phyloP scores from a whole-genome alignment of 257 asterid genomes.

The Rubia yunnanensis region DNA sequence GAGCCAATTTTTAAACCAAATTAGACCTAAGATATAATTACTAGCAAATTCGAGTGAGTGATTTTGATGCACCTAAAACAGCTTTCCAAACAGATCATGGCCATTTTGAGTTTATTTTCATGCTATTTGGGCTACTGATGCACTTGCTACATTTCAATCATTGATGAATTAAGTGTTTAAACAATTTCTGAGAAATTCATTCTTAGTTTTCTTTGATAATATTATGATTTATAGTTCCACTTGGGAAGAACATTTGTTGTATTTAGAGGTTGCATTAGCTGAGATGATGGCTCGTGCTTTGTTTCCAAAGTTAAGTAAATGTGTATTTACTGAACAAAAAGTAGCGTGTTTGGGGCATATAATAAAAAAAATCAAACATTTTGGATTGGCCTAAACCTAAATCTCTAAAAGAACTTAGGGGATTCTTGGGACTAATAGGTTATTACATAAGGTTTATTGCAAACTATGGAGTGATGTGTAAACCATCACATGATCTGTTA shows the following conservation, averaged over 20 bases:
- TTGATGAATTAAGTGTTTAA: not conserved
- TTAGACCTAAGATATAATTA: no score
- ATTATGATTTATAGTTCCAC: not conserved
- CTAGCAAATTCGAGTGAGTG: no score
- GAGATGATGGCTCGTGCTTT: not conserved
- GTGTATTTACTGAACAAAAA: not conserved
- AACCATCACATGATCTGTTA: not conserved
- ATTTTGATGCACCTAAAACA: no score
- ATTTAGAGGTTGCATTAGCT: not conserved
- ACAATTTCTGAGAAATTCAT: not conserved
- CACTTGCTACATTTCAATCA: not conserved
- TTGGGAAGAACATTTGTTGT: not conserved
- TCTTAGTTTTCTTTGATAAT: conserved; percentile 2
- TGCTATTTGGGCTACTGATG: no score
- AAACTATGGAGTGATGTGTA: not conserved
- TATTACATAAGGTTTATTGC: not conserved
- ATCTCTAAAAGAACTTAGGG: not conserved
- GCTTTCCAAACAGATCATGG: no score
- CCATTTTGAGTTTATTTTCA: no score
- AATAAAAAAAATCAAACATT: not conserved
- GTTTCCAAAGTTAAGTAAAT: no score
- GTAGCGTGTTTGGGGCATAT: not conserved
- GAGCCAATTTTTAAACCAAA: no score
- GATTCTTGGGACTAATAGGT: not conserved
- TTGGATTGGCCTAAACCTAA: not conserved